Percentiles rank a stretch among this genome's conserved stretches.
Evolutionary conservation across 805 yeast species (phyloP).

Genomic region (Saccharomyces mikatae): DNA sequence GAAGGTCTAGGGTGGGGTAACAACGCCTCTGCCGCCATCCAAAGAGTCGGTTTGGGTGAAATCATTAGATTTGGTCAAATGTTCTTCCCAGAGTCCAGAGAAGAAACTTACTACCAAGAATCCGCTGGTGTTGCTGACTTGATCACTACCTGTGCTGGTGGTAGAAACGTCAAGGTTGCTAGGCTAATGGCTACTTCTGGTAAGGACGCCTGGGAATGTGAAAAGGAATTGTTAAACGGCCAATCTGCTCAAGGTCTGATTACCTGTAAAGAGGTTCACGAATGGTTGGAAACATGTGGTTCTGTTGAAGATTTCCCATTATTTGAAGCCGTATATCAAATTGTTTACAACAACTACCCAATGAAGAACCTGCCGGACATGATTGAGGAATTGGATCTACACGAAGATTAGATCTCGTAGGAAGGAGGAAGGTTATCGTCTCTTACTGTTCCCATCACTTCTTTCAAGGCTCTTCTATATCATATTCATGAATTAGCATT

Average conservation of each 20-base stretch:
- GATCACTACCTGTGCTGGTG: slow-evolving; percentile 96
- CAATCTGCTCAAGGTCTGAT: slow-evolving; percentile 94
- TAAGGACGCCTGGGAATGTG: slow-evolving; percentile 72
- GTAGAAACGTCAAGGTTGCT: slow-evolving; percentile 91
- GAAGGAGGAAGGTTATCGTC: neutral
- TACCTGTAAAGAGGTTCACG: slow-evolving; percentile 87
- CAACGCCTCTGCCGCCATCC: slow-evolving; percentile 94
- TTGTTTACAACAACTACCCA: slow-evolving; percentile 65
- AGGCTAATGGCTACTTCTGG: slow-evolving; percentile 74
- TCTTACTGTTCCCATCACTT: neutral
- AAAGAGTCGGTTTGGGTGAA: slow-evolving; percentile 91
- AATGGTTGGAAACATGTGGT: slow-evolving; percentile 47
- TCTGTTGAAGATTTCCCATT: slow-evolving; percentile 64
- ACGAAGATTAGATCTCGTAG: neutral
- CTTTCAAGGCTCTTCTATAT: neutral
- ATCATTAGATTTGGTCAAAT: slow-evolving; percentile 76
- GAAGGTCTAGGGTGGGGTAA: slow-evolving; percentile 99
- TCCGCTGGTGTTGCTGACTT: slow-evolving; percentile 97
- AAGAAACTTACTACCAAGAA: slow-evolving; percentile 83
- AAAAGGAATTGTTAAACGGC: slow-evolving; percentile 80
- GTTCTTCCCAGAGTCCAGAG: slow-evolving; percentile 68
- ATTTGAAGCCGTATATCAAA: slow-evolving; percentile 61
- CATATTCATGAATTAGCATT: neutral
- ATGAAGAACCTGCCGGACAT: slow-evolving; percentile 69
- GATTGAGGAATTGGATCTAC: slow-evolving; percentile 40